Evolutionary conservation across 2,329 filamentous ascomycete species (phyloP).

Genomic region (Aspergillus sp.): DNA sequence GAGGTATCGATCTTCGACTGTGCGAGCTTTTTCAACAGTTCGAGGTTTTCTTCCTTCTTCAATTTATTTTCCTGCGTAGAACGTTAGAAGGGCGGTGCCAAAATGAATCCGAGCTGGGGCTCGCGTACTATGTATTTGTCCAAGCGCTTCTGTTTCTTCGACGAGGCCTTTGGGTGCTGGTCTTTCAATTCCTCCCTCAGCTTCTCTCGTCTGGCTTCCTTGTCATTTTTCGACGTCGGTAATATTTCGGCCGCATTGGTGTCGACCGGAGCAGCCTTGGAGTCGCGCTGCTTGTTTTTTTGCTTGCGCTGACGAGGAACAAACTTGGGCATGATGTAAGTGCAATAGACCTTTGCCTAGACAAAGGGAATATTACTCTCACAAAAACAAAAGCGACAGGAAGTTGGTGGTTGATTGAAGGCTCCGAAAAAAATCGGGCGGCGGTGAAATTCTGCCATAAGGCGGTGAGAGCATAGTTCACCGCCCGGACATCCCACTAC

Average conservation of each 20-base stretch:
- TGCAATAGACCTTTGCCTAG: constrained; percentile 8
- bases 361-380: constrained; percentile 10
- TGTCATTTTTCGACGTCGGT: constrained; percentile 51
- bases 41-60: constrained; percentile 86
- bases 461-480: constrained; percentile 14
- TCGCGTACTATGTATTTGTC: constrained; percentile 63
- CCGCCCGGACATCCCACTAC: constrained; percentile 13
- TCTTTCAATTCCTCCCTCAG: constrained; percentile 55
- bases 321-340: constrained; percentile 44
- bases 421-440: constrained; percentile 19
- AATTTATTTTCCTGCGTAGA: constrained; percentile 72
- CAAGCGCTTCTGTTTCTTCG: constrained; percentile 65
- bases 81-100: constrained; percentile 14
- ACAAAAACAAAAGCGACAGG: constrained; percentile 6
- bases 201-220: constrained; percentile 51
- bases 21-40: constrained; percentile 78
- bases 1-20: constrained; percentile 77
- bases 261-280: constrained; percentile 40
- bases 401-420: constrained; percentile 7
- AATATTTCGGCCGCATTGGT: constrained; percentile 41
- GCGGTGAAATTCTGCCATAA: constrained; percentile 24
- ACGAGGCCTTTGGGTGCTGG: constrained; percentile 55
- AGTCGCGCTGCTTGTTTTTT: constrained; percentile 39
- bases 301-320: constrained; percentile 59
- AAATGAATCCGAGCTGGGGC: not conserved